These are phyloP conservation scores for Santalum album DNA, from an alignment of 164 flowering plant species.

Conservation along the genomic window DNA sequence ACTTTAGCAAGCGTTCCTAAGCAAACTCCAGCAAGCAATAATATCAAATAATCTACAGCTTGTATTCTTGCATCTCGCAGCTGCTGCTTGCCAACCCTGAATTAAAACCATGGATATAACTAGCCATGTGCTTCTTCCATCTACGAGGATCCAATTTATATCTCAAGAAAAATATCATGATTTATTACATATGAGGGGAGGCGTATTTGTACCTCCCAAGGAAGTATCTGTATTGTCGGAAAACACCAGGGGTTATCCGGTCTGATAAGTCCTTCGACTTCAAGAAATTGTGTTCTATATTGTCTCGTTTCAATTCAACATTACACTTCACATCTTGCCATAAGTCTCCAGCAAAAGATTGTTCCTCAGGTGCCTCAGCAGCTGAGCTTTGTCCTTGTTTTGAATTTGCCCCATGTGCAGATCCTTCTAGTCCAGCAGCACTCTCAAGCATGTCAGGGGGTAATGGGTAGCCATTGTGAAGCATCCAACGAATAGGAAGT, in stretches of 20 bases:
- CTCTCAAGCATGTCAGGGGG: slow-evolving; percentile 74
- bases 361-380: slow-evolving; percentile 24
- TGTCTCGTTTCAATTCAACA: slow-evolving; percentile 50
- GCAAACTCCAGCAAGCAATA: slow-evolving; percentile 89
- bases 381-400: slow-evolving; percentile 20
- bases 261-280: slow-evolving; percentile 59
- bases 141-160: too few species aligned
- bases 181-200: not conserved
- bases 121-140: too few species aligned
- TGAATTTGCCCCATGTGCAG: slow-evolving; percentile 27
- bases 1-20: slow-evolving; percentile 95
- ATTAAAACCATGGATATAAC: slow-evolving; percentile 7
- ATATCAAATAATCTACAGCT: slow-evolving; percentile 74
- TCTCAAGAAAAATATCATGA: not conserved
- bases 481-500: slow-evolving; percentile 96
- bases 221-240: slow-evolving; percentile 64
- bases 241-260: slow-evolving; percentile 54
- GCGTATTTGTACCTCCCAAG: slow-evolving; percentile 60
- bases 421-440: slow-evolving; percentile 32
- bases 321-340: slow-evolving; percentile 66
- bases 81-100: slow-evolving; percentile 83
- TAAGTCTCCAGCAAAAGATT: slow-evolving; percentile 74
- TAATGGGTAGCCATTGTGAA: slow-evolving; percentile 80
- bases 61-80: slow-evolving; percentile 77
- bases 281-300: slow-evolving; percentile 39